Evolutionary conservation across 805 yeast genomes (phyloP).

Genomic region (Jamesozyma lodderae): DNA sequence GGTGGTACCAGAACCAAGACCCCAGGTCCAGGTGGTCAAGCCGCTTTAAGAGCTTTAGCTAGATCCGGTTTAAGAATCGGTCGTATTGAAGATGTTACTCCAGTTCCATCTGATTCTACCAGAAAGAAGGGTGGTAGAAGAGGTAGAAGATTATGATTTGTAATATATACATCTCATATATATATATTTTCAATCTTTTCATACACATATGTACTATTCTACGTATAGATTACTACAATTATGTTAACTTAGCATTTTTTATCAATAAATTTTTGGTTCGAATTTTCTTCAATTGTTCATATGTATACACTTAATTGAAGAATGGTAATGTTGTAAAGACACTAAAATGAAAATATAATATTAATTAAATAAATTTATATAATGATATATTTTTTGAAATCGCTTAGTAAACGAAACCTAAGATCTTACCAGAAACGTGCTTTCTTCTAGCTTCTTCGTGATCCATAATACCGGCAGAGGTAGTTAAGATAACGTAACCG

Average conservation of each 20-base stretch:
- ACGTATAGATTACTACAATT: too few relatives aligned
- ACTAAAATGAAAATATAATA: too few relatives aligned
- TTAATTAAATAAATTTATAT: too few relatives aligned
- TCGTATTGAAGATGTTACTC: constrained; percentile 99
- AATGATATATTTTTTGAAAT: background rate
- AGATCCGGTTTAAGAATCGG: constrained; percentile 99
- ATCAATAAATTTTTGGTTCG: too few relatives aligned
- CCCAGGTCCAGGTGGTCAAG: constrained; percentile 99
- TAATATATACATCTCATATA: background rate
- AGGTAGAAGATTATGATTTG: constrained; percentile 94
- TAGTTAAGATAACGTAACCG: constrained; percentile 94
- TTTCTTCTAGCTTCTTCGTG: constrained; percentile 99
- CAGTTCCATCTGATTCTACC: constrained; percentile 99
- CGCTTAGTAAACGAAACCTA: constrained; percentile 87
- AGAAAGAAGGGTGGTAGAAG: constrained; percentile 99
- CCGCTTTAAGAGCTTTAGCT: constrained; percentile 97
- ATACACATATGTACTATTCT: too few relatives aligned
- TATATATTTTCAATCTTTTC: too few relatives aligned
- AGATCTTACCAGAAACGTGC: constrained; percentile 97
- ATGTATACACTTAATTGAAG: too few relatives aligned
- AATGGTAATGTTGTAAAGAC: too few relatives aligned
- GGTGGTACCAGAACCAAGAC: constrained; percentile 99
- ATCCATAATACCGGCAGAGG: constrained; percentile 99
- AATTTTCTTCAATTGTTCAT: too few relatives aligned
- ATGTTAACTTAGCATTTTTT: too few relatives aligned